Percentiles rank a stretch among this genome's conserved stretches.
Conservation (phyloP, 2,329 filamentous ascomycete species). For the Beauveria australis region DNA sequence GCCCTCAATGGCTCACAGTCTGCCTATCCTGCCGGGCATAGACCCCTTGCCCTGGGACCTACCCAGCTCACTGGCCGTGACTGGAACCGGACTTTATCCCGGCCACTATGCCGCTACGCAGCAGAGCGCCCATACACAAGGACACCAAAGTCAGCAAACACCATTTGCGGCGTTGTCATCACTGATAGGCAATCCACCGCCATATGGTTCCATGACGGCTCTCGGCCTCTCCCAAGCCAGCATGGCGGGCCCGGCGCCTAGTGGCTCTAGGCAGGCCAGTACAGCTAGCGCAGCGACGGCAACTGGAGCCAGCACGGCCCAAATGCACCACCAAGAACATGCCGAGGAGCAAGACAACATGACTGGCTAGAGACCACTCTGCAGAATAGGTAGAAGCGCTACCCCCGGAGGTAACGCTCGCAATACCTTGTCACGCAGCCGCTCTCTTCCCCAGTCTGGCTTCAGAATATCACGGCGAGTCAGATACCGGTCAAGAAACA, state of each 20-base stretch:
- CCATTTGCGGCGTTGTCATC: slow-evolving; percentile 17
- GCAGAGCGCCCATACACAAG: neutral
- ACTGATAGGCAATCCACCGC: slow-evolving; percentile 22
- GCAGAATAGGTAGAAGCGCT: neutral
- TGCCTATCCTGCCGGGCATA: slow-evolving; percentile 1
- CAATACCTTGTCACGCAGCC: neutral
- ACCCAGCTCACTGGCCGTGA: neutral
- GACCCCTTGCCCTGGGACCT: neutral
- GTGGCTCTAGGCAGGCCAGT: slow-evolving; percentile 17
- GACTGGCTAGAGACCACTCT: neutral
- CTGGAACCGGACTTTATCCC: neutral
- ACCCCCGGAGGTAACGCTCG: neutral
- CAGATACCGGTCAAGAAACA: too few relatives aligned
- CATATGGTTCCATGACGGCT: slow-evolving; percentile 16
- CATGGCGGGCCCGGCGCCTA: slow-evolving; percentile 20
- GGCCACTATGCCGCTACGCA: slow-evolving; percentile 1
- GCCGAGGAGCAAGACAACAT: slow-evolving; percentile 14
- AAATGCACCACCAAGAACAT: slow-evolving; percentile 23
- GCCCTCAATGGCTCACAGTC: slow-evolving; percentile 7
- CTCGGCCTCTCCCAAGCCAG: slow-evolving; percentile 22
- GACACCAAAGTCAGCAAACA: slow-evolving; percentile 15
- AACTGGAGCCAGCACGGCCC: slow-evolving; percentile 29
- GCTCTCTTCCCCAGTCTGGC: neutral
- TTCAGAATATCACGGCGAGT: too few relatives aligned
- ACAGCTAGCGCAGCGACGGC: slow-evolving; percentile 18